Evolutionary conservation across 163 green algal species (phyloP).

Genomic region (Prototheca wickerhamii): DNA sequence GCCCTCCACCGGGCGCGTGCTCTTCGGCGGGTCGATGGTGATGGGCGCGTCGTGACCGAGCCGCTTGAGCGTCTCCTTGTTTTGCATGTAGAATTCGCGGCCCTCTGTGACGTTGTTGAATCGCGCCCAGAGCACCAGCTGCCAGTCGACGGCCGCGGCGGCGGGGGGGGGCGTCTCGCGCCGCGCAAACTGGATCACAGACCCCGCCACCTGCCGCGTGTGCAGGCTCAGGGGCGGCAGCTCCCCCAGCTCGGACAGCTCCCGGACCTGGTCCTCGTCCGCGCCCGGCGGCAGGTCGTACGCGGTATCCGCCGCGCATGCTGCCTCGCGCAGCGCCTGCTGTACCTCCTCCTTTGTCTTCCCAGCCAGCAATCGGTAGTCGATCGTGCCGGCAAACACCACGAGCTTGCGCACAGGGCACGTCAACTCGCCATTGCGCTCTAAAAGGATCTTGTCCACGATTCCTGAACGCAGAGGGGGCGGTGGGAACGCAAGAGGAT

Average conservation of each 20-base stretch:
- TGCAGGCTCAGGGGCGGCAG: not conserved
- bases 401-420: slow-evolving; percentile 16
- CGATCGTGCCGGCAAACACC: not conserved
- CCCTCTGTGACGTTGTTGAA: not conserved
- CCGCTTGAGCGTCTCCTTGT: not conserved
- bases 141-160: not conserved
- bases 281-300: too few relatives aligned
- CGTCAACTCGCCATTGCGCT: slow-evolving; percentile 16
- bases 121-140: not conserved
- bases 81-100: not conserved
- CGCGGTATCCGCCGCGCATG: not conserved
- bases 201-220: not conserved
- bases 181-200: not conserved
- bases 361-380: not conserved
- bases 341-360: not conserved
- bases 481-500: too few relatives aligned
- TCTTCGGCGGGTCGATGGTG: too few relatives aligned
- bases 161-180: too few relatives aligned
- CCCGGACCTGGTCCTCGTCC: not conserved
- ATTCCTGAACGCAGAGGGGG: too few relatives aligned
- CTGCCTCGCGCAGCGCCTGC: not conserved
- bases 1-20: too few relatives aligned
- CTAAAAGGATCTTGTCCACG: slow-evolving; percentile 17
- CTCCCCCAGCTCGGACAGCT: not conserved
- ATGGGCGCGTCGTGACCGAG: not conserved